Evolutionary conservation across 2,329 filamentous ascomycete species (phyloP).

Genomic region (Curvularia hawaiiensis): DNA sequence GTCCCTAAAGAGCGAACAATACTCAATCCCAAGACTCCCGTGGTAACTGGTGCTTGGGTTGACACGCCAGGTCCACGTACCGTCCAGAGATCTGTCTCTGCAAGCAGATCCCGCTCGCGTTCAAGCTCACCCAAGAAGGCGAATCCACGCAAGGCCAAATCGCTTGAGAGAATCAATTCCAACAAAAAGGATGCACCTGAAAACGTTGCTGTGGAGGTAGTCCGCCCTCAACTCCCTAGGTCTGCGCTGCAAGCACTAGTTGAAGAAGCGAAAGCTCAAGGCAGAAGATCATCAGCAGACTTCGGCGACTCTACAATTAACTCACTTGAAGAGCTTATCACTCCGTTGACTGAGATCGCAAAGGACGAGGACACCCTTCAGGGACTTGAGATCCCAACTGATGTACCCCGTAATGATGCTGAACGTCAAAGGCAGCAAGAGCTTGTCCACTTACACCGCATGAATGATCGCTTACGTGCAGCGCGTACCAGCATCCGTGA

Average conservation of each 20-base stretch:
- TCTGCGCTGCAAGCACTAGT: slow-evolving; percentile 51
- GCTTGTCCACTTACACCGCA: slow-evolving; percentile 47
- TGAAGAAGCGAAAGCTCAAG: slow-evolving; percentile 42
- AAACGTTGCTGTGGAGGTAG: background rate
- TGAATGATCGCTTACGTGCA: slow-evolving; percentile 49
- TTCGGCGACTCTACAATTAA: slow-evolving; percentile 56
- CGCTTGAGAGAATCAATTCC: slow-evolving; percentile 11
- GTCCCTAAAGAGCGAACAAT: slow-evolving; percentile 30
- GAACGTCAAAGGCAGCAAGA: slow-evolving; percentile 52
- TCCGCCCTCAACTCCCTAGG: slow-evolving; percentile 36
- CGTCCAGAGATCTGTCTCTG: slow-evolving; percentile 16
- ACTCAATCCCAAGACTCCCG: slow-evolving; percentile 48
- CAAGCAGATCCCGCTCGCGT: slow-evolving; percentile 19
- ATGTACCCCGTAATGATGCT: slow-evolving; percentile 44
- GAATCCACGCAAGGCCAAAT: slow-evolving; percentile 21
- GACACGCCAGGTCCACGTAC: slow-evolving; percentile 51
- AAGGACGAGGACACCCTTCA: slow-evolving; percentile 44
- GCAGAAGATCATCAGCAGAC: slow-evolving; percentile 27
- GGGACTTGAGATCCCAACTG: slow-evolving; percentile 35
- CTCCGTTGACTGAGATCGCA: slow-evolving; percentile 29
- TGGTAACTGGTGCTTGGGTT: slow-evolving; percentile 56
- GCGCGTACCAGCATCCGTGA: slow-evolving; percentile 52
- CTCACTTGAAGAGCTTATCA: slow-evolving; percentile 53
- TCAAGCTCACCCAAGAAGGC: slow-evolving; percentile 24
- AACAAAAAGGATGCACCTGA: slow-evolving; percentile 10